These are phyloP conservation scores for Picea abies DNA, from an alignment of 83 land plant species.

Conservation along the genomic window DNA sequence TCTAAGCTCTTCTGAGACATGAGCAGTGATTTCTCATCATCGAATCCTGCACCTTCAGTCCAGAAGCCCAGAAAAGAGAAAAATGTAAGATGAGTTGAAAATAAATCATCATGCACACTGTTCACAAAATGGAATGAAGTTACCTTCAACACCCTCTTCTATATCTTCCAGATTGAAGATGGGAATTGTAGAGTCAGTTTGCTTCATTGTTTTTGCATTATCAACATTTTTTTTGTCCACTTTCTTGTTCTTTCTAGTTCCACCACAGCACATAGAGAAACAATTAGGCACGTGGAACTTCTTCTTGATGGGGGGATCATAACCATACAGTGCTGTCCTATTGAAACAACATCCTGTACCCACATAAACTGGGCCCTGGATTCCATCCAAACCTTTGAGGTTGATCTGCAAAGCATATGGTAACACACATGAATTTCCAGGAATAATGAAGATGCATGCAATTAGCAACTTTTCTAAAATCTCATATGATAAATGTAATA, in stretches of 20 bases:
- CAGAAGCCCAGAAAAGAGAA: neutral
- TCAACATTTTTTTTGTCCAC: slow-evolving; percentile 14
- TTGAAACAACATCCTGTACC: slow-evolving; percentile 45
- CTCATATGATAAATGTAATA: neutral
- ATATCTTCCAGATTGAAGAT: slow-evolving; percentile 41
- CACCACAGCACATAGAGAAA: slow-evolving; percentile 26
- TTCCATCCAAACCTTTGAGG: slow-evolving; percentile 40
- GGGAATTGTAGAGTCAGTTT: slow-evolving; percentile 36
- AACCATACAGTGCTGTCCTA: slow-evolving; percentile 44
- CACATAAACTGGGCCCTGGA: slow-evolving; percentile 48
- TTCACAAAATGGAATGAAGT: neutral
- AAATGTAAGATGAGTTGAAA: neutral
- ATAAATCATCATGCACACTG: neutral
- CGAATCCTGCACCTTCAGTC: slow-evolving; percentile 45
- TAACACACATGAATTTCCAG: neutral
- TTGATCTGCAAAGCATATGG: slow-evolving; percentile 32
- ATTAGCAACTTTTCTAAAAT: neutral
- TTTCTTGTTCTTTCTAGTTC: slow-evolving; percentile 23
- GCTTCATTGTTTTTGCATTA: neutral
- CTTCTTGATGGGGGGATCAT: slow-evolving; percentile 30
- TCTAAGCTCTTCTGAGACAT: slow-evolving; percentile 80
- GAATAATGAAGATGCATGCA: neutral
- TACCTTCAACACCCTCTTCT: slow-evolving; percentile 36
- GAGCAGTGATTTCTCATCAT: slow-evolving; percentile 65
- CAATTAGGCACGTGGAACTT: slow-evolving; percentile 16